These are phyloP conservation scores for Arthromyces matolae DNA, from an alignment of 768 basidiomycete genomes.

Conservation along the genomic window DNA sequence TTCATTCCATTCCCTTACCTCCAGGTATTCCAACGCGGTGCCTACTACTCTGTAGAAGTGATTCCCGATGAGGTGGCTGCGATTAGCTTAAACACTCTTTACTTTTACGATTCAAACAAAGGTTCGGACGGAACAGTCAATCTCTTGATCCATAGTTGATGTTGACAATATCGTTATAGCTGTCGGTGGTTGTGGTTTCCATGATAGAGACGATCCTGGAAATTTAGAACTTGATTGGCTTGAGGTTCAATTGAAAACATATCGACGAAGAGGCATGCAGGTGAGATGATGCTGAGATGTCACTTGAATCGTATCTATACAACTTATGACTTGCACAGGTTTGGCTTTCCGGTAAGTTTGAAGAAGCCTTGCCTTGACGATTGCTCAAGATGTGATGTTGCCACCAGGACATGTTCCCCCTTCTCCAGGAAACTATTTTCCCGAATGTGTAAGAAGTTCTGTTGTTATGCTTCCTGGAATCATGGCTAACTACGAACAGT, in stretches of 20 bases:
- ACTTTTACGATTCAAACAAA: slow-evolving; percentile 88
- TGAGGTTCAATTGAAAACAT: slow-evolving; percentile 73
- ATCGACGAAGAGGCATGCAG: slow-evolving; percentile 70
- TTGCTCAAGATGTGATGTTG: slow-evolving; percentile 7
- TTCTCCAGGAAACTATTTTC: slow-evolving; percentile 73
- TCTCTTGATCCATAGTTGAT: slow-evolving; percentile 11
- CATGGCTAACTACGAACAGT: slow-evolving; percentile 31
- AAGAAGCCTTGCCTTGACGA: background rate
- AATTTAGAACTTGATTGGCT: slow-evolving; percentile 89
- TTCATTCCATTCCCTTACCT: slow-evolving; percentile 78
- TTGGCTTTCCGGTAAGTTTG: slow-evolving; percentile 40
- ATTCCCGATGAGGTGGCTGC: slow-evolving; percentile 72
- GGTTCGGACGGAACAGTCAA: slow-evolving; percentile 37
- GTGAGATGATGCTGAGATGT: slow-evolving; percentile 35
- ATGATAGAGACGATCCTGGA: slow-evolving; percentile 73
- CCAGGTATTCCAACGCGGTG: slow-evolving; percentile 85
- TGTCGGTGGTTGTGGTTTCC: slow-evolving; percentile 68
- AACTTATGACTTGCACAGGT: slow-evolving; percentile 26
- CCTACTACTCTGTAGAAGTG: slow-evolving; percentile 78
- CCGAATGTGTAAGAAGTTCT: slow-evolving; percentile 67
- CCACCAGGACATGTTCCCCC: slow-evolving; percentile 81
- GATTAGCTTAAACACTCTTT: slow-evolving; percentile 86
- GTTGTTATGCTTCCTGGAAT: slow-evolving; percentile 1
- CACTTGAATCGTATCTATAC: background rate
- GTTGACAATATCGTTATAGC: slow-evolving; percentile 45